Conservation (phyloP, 1,139 yeast species). For the Pichia cactophila region DNA sequence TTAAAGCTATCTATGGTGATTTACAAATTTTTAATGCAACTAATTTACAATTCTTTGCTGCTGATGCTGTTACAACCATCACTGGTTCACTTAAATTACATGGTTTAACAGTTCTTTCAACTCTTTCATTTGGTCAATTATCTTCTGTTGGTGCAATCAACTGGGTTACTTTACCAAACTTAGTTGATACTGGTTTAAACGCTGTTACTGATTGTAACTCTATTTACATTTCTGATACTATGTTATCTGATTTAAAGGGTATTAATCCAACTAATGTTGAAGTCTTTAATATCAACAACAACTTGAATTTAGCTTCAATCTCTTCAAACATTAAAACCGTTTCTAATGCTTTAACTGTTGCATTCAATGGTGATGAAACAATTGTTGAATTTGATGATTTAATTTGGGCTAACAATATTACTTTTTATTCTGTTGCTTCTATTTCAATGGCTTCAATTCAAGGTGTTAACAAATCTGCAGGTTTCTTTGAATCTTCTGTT, state of each 20-base stretch:
- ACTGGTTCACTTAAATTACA: slow-evolving; percentile 60
- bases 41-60: slow-evolving; percentile 53
- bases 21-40: slow-evolving; percentile 62
- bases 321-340: slow-evolving; percentile 70
- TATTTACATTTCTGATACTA: slow-evolving; percentile 79
- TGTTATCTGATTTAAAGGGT: slow-evolving; percentile 71
- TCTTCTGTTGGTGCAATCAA: slow-evolving; percentile 72
- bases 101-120: slow-evolving; percentile 58
- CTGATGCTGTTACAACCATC: slow-evolving; percentile 70
- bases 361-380: slow-evolving; percentile 76
- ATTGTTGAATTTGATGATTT: slow-evolving; percentile 63
- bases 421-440: slow-evolving; percentile 71
- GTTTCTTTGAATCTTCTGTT: slow-evolving; percentile 61
- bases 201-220: slow-evolving; percentile 71
- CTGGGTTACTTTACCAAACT: slow-evolving; percentile 81
- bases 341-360: slow-evolving; percentile 64
- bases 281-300: slow-evolving; percentile 84
- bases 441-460: slow-evolving; percentile 63
- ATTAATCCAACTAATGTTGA: slow-evolving; percentile 66
- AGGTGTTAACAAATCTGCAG: slow-evolving; percentile 69
- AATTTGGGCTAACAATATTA: slow-evolving; percentile 76
- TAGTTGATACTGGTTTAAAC: slow-evolving; percentile 60
- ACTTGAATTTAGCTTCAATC: slow-evolving; percentile 59
- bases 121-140: slow-evolving; percentile 71
- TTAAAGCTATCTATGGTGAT: slow-evolving; percentile 70